Evolutionary conservation across 1,139 yeast genomes (phyloP).

Genomic region (Magnusiomyces paraingens): DNA sequence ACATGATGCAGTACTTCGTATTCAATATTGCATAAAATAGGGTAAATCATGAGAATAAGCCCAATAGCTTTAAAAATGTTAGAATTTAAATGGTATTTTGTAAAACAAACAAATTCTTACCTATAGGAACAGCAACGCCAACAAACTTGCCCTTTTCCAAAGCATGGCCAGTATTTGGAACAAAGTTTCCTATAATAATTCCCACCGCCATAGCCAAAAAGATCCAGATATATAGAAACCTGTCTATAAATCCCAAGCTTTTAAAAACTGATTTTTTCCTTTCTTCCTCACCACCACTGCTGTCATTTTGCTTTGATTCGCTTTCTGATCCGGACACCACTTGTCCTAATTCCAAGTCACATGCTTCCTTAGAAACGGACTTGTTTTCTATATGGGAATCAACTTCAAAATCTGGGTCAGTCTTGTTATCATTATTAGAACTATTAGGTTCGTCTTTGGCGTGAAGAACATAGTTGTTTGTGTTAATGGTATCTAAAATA

Average conservation of each 20-base stretch:
- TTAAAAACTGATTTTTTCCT: slow-evolving; percentile 23
- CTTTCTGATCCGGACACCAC: too few species aligned
- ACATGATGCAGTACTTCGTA: slow-evolving; percentile 40
- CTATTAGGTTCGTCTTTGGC: too few species aligned
- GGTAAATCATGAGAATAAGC: slow-evolving; percentile 51
- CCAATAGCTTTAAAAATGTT: slow-evolving; percentile 37
- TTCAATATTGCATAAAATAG: slow-evolving; percentile 49
- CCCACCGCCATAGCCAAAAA: slow-evolving; percentile 30
- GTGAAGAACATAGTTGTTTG: too few species aligned
- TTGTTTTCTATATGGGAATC: too few species aligned
- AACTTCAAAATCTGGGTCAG: too few species aligned
- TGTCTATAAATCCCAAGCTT: slow-evolving; percentile 23
- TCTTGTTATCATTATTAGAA: too few species aligned
- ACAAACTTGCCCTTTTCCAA: slow-evolving; percentile 26
- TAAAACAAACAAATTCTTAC: slow-evolving; percentile 2
- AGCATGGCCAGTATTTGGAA: slow-evolving; percentile 23
- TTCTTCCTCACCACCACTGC: slow-evolving; percentile 37
- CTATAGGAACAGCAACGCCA: slow-evolving; percentile 39
- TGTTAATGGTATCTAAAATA: too few species aligned
- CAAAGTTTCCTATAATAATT: slow-evolving; percentile 29
- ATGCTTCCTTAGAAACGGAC: too few species aligned
- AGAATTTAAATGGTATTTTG: background rate
- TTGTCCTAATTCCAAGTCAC: too few species aligned
- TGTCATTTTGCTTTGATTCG: too few species aligned
- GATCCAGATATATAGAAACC: slow-evolving; percentile 29